Evolutionary conservation across 2,329 filamentous ascomycete genomes (phyloP).

Genomic region (Neofusicoccum parvum): DNA sequence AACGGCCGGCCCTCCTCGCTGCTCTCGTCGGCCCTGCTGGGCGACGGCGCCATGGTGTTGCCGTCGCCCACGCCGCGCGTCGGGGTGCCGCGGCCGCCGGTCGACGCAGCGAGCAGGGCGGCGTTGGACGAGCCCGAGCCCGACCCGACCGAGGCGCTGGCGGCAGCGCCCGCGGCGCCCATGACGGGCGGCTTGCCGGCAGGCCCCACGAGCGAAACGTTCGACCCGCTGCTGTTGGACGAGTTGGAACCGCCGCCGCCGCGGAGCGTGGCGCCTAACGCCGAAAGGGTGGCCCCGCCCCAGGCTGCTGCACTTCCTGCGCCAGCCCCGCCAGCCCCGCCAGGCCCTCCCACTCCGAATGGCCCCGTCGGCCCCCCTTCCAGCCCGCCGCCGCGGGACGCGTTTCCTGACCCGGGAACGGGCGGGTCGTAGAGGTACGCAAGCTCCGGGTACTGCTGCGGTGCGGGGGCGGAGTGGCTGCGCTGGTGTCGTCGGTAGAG

Average conservation of each 20-base stretch:
- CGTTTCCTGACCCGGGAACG: neutral
- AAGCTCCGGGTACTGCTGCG: slow-evolving; percentile 35
- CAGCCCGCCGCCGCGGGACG: neutral
- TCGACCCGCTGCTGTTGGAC: neutral
- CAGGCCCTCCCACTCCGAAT: neutral
- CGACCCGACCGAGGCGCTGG: neutral
- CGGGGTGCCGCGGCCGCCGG: neutral
- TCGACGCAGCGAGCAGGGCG: neutral
- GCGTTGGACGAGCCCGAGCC: slow-evolving; percentile 7
- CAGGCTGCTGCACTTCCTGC: neutral
- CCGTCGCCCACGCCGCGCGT: neutral
- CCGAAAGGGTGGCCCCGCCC: neutral
- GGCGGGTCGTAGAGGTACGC: slow-evolving; percentile 39
- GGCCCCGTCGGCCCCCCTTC: neutral
- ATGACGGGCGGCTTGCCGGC: neutral
- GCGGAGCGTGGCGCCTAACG: neutral
- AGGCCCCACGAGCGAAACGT: neutral
- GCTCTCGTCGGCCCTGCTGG: neutral
- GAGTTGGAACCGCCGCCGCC: neutral
- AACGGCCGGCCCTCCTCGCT: slow-evolving; percentile 1
- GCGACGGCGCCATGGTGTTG: neutral
- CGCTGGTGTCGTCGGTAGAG: slow-evolving; percentile 31
- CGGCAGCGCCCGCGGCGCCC: neutral
- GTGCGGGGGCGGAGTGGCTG: slow-evolving; percentile 25
- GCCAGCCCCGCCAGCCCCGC: neutral